These are phyloP conservation scores for Candida pseudoviswanathii DNA, from an alignment of 1,139 yeast genomes.

Conservation along the genomic window DNA sequence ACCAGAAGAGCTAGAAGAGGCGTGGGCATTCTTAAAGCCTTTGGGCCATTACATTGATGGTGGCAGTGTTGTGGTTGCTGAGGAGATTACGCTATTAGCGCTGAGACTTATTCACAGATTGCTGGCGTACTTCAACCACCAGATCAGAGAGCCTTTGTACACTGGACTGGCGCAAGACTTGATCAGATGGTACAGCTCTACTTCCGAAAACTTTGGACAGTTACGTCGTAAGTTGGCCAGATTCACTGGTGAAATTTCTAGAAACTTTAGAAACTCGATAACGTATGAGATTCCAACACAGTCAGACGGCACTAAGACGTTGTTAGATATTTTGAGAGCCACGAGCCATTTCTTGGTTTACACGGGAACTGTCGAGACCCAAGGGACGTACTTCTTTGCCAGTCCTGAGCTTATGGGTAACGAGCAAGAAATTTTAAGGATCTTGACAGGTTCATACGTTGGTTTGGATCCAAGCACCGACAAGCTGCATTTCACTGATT, in stretches of 20 bases:
- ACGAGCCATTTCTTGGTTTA: constrained; percentile 79
- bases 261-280: constrained; percentile 75
- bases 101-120: constrained; percentile 70
- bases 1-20: constrained; percentile 83
- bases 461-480: constrained; percentile 37
- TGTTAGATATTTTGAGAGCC: constrained; percentile 59
- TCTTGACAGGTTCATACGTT: constrained; percentile 46
- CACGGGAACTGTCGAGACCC: constrained; percentile 71
- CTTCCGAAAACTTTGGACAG: constrained; percentile 84
- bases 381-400: constrained; percentile 76
- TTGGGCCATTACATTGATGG: constrained; percentile 76
- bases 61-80: constrained; percentile 84
- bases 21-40: constrained; percentile 74
- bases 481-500: constrained; percentile 34
- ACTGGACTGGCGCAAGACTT: constrained; percentile 54
- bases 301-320: constrained; percentile 53
- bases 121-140: constrained; percentile 70
- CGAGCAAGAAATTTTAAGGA: constrained; percentile 43
- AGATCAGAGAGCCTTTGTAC: constrained; percentile 65
- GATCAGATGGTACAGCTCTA: constrained; percentile 76
- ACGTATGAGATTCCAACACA: constrained; percentile 57
- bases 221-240: constrained; percentile 82
- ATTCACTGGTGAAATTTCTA: constrained; percentile 67
- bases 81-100: constrained; percentile 67
- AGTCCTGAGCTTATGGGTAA: constrained; percentile 56